Base-by-base conservation (phyloP, 1,139 yeast species). In the Saccharomyces hybrid region DNA sequence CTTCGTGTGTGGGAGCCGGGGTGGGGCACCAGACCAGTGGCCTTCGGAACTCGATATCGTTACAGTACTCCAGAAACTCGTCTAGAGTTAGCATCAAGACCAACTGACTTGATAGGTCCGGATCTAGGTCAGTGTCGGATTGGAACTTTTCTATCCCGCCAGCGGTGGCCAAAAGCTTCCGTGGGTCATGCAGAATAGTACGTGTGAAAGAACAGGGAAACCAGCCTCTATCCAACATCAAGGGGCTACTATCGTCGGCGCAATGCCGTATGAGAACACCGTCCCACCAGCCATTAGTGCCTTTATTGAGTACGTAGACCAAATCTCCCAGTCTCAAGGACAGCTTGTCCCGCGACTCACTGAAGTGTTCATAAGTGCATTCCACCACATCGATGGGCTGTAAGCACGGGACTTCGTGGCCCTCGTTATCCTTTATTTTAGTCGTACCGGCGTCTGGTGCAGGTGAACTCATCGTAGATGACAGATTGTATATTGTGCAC, bases 231-330 rank as follows among this genome's bases (percentile, higher is more conserved):
- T 46, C 27, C 88, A 71, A 20, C 42, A 14, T 34, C 42, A 34
- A 34, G 5, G 73, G 68, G 13, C 76, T 66, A 16, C 34, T 55
- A 23, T 53, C 59, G 1, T 55, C 53, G 23, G 51, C 54, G 9
- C 42, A 34, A 11, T 34, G 42, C 20, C 42, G 8, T 34, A 79
- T 64, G 1, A 76, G 65, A 11, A 84, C 76, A 3, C 91, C 91
- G 65, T 85, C 93, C 88, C 90, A 84, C 95, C 95, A 86, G 1
- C 86, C 85, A 2, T 78, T 66, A 31, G 78, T 79, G 6, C 80
- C 73, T 57, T 82, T 82, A 13, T 77, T 53, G 14, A 73, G 50
- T 6, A 73, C 74, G 55, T 69, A 68, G 5, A 72, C 61, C 5
- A 69, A 64, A 47, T 70, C 73, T 4, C 72, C 73, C 16, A 59